Base-by-base conservation (phyloP, 2,329 filamentous ascomycete species). In the Fusarium verticillioides region DNA sequence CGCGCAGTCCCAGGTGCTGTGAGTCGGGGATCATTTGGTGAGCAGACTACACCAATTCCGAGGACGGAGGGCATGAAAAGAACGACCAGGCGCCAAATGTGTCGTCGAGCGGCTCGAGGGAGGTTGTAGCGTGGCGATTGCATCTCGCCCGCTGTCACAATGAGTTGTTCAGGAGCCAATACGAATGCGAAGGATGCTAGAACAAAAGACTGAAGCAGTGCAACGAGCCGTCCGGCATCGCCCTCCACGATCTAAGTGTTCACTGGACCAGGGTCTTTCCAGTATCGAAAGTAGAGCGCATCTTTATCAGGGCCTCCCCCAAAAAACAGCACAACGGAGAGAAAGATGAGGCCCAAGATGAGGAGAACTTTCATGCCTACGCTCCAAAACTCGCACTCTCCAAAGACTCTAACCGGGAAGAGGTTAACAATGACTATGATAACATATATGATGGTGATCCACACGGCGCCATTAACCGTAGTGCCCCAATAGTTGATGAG, bases 151-250 rank as follows among this genome's bases (percentile, higher is more conserved):
- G 73, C 75, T 2, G 75, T 75, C 40, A 79, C 63, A 32, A 79
- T 75, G 34, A 79, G 63, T n/a, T 76, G 62, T 50, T 80, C 78
- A 9, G 77, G 77, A 2, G 70, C 69, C 30, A 79, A 75, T 26
- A 61, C 53, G 50, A 80, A 79, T 21, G 66, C 60, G 53, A 66
- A 53, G 44, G 47, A 58, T 32, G 60, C 56, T 12, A 44, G 43
- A 36, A 52, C 12, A 87, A 83, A 11, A 84, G 86, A 76, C 89
- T 89, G 80, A 89, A 84, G 66, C 88, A 69, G 63, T 10, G 81
- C 47, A 11, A 59, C 23, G 26, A 70, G 42, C 39, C 49, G 16
- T 12, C 60, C 28, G 59, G 56, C n/a, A 46, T 37, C 32, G 13
- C 42, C 32, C 19, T 59, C 40, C 23, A 49, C 21, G 42, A 37